Evolutionary conservation across 2,329 filamentous ascomycete genomes (phyloP).

Genomic region (Blastomyces parvus): DNA sequence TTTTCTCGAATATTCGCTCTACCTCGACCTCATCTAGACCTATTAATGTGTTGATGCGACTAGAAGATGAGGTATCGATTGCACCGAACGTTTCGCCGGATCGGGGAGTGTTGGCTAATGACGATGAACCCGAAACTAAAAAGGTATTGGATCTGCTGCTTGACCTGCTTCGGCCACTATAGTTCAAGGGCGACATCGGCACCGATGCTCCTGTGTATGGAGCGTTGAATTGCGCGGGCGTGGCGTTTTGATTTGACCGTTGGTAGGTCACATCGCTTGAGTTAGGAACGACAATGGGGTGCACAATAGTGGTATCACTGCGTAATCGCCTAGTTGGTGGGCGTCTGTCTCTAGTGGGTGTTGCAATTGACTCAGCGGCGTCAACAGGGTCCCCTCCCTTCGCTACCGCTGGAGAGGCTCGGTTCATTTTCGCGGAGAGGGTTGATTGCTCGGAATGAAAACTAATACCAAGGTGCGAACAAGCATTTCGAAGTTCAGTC

Average conservation of each 20-base stretch:
- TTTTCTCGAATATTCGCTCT: constrained; percentile 69
- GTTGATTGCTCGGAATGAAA: constrained; percentile 21
- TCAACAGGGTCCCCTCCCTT: constrained; percentile 24
- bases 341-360: constrained; percentile 41
- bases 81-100: constrained; percentile 69
- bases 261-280: constrained; percentile 16
- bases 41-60: constrained; percentile 44
- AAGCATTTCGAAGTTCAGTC: constrained; percentile 52
- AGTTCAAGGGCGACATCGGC: constrained; percentile 24
- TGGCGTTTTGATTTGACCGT: constrained; percentile 24
- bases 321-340: constrained; percentile 38
- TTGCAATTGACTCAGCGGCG: constrained; percentile 25
- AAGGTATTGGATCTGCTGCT: constrained; percentile 47
- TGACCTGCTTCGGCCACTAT: constrained; percentile 33
- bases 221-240: constrained; percentile 19
- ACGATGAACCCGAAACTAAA: constrained; percentile 38
- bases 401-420: constrained; percentile 21
- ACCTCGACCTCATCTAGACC: constrained; percentile 63
- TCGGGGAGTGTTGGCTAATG: constrained; percentile 59
- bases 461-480: constrained; percentile 40
- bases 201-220: constrained; percentile 4
- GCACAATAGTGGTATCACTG: constrained; percentile 44
- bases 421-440: constrained; percentile 13
- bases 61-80: constrained; percentile 36
- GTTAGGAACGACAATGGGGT: constrained; percentile 31